Evolutionary conservation across 2,329 filamentous ascomycete genomes (phyloP), one percentile per base, ranked within the genome.

Genomic region (Clonostachys sp.): DNA sequence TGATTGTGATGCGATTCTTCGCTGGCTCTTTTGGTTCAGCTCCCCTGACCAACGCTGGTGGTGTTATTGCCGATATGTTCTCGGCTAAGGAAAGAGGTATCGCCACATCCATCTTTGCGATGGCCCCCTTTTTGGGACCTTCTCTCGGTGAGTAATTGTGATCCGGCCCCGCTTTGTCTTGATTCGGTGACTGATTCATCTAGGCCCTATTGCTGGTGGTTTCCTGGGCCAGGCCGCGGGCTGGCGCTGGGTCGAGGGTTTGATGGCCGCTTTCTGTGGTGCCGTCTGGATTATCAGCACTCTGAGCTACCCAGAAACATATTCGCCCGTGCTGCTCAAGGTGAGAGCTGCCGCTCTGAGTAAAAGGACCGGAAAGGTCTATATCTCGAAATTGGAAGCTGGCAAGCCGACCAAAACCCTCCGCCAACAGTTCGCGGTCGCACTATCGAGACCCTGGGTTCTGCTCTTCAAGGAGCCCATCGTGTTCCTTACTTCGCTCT

Each of bases 1-100:
- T 89, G 3, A 65, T 89, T 34, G 73, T 86, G n/a, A 70, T 87
- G 38, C 78, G 86, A n/a, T 88, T 88, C 65, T 77, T 89, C 45
- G 78, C 79, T 18, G 82, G 83, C 38, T 65, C 77, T 8, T 84
- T 84, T 55, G 83, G 81, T 5, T 79, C 80, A 0, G 80, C 80
- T 0, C 78, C 81, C 2, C 63, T 86, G 50, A 83, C 81, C 8
- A 84, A 84, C 53, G 75, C 78, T 2, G 80, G 80, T 4, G 83
- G 81, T 54, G 74, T 82, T 24, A 78, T 86, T 53, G 82, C 81
- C 39, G 83, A 86, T 57, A 77, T 85, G 64, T 85, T 83, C 56
- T 57, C 68, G 8, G 73, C 75, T 4, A 62, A 67, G 1, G 65
- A 83, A 51, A 69, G 82, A 51, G 81, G 81, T 42, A 61, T 76